Evolutionary conservation across 2,329 filamentous ascomycete genomes (phyloP), one percentile per base, ranked within the genome.

Genomic region (Colletotrichum abscissum): DNA sequence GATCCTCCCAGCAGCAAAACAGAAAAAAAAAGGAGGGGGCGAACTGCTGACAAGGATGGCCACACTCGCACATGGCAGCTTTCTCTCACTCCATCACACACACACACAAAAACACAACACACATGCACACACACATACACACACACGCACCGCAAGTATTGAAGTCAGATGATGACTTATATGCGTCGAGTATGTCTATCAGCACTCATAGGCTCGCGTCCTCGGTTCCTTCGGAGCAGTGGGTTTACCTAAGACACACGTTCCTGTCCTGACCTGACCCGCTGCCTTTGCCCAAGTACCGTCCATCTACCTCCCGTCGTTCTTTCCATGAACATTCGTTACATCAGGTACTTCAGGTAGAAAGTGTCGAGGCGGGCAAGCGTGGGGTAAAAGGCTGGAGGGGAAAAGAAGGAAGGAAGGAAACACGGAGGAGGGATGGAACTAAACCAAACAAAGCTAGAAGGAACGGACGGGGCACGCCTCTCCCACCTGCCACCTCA

Each of bases 401-500:
- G 65, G 28, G 38, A 26, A 35, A 28, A 33, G 33, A 58, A 12
- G 7, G 7, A 22, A 16, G 26, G 33, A 62, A 35, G 35, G 42
- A 49, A 49, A 49, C 42, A 49, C 42, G 16, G 19, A 49, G 67
- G 52, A 65, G 54, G 26, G n/a, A 42, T 30, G 30, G 52, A 38
- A 16, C 67, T 69, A 69, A n/a, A 11, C 63, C 55, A 5, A 66
- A 66, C n/a, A 26, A 19, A 67, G 46, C 56, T 68, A 68, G 64
- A 56, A 57, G 56, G 33, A 35, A 62, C 57, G 28, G 26, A 67
- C 14, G 35, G 63, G 28, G 19, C 55, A 30, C 14, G 55, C 63
- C 63, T 67, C 30, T 60, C 33, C 42, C 33, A 57, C 69, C 63
- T 72, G 64, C 69, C 69, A 71, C 68, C 56, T 71, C 63, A 71